Conservation (phyloP, 257 asterid genomes). For the Linderniella brevidens region DNA sequence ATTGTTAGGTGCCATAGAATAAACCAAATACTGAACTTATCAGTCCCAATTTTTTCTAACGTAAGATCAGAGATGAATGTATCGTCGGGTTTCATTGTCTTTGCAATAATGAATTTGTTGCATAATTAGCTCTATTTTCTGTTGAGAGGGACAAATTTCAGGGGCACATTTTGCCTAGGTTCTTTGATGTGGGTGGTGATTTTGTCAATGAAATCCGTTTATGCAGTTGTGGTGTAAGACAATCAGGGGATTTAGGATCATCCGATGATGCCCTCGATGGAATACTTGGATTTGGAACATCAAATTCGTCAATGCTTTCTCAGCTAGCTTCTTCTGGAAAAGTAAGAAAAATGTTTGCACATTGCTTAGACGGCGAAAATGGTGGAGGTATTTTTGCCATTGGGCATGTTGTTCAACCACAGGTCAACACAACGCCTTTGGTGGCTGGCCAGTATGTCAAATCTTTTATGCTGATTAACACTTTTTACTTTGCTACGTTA, state of each 20-base stretch:
- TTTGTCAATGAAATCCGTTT: too few relatives aligned
- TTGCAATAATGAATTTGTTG: too few relatives aligned
- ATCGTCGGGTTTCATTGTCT: too few relatives aligned
- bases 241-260: slow-evolving; percentile 63
- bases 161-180: too few relatives aligned
- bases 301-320: slow-evolving; percentile 89
- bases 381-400: slow-evolving; percentile 99
- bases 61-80: too few relatives aligned
- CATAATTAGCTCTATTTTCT: too few relatives aligned
- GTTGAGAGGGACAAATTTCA: too few relatives aligned
- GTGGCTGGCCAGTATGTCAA: slow-evolving; percentile 66
- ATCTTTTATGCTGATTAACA: slow-evolving; percentile 11
- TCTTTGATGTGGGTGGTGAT: too few relatives aligned
- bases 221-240: slow-evolving; percentile 88
- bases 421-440: slow-evolving; percentile 81
- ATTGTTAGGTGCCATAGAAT: too few relatives aligned
- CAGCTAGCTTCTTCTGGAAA: slow-evolving; percentile 88
- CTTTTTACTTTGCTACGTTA: slow-evolving; percentile 6
- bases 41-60: too few relatives aligned
- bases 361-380: slow-evolving; percentile 89
- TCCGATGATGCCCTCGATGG: slow-evolving; percentile 97
- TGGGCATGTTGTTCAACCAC: slow-evolving; percentile 96
- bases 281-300: slow-evolving; percentile 89
- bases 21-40: too few relatives aligned
- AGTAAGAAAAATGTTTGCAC: slow-evolving; percentile 95